phyloP scores from a whole-genome alignment of 164 flowering plant genomes.

The Magnolia sinica region DNA sequence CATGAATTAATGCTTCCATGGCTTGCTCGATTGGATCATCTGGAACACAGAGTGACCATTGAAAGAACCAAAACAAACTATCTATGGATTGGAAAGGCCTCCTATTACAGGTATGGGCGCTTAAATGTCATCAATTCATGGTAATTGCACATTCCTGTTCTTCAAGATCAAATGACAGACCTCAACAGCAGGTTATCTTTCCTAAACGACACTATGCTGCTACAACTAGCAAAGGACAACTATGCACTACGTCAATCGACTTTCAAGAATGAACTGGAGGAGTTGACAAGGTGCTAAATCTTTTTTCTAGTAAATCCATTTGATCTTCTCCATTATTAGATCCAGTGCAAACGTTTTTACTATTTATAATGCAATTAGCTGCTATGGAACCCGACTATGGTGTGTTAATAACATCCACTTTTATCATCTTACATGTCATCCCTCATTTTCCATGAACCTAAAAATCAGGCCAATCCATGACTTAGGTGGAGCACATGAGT shows the following conservation, averaged over 20 bases:
- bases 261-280: slow-evolving; percentile 7
- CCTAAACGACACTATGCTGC: neutral
- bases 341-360: neutral
- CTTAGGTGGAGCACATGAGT: too few relatives aligned
- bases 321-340: neutral
- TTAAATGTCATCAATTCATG: neutral
- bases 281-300: neutral
- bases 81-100: slow-evolving; percentile 5
- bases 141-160: neutral
- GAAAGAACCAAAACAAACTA: neutral
- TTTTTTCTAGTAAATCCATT: neutral
- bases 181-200: neutral
- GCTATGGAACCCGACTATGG: too few relatives aligned
- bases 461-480: too few relatives aligned
- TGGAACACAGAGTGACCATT: slow-evolving; percentile 7
- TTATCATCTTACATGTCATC: too few relatives aligned
- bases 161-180: neutral
- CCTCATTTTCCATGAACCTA: too few relatives aligned
- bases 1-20: slow-evolving; percentile 7
- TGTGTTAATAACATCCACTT: too few relatives aligned
- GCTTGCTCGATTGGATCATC: slow-evolving; percentile 12
- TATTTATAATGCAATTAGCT: too few relatives aligned
- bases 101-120: slow-evolving; percentile 1
- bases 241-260: slow-evolving; percentile 1
- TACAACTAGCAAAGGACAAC: neutral